Base-by-base conservation (phyloP, 208 protist species). In the Jaenimonas drosophilae region DNA sequence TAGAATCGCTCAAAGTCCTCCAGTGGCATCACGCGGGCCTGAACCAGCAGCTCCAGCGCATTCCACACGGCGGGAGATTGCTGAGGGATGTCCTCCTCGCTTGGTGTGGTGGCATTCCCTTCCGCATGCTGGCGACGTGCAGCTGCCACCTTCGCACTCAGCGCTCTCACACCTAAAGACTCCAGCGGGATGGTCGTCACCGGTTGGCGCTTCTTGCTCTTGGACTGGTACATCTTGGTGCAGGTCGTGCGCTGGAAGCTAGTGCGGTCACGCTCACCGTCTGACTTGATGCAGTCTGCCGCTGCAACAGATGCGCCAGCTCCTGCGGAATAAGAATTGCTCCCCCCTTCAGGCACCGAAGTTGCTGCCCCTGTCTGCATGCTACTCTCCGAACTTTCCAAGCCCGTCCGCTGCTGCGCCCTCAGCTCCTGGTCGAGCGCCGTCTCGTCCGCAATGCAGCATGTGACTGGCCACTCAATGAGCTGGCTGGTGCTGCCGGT, bases 401-500 rank as follows among this genome's bases (percentile, higher is more conserved):
- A 16, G 4, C 37, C 27, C 7, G 11, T 47, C 26, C 42, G 24
- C 24, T 48, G 16, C 9, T 19, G 34, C 17, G 49, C 34, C 9
- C 5, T 9, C 47, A 45, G 4, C 42, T 52, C 42, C 21, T n/a
- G 17, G 19, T 14, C 29, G 11, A 30, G 30, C 14, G 2, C 26
- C 31, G 72, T 58, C 32, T 76, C 62, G 30, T 84, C 77, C 16
- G 46, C 49, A 26, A 88, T 45, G 30, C 52, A 26, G 45, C 87
- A 94, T 32, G 66, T 57, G 19, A 86, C 46, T 24, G 78, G 48
- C 25, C 69, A 61, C 49, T 86, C 64, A 2, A 94, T 43, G 25
- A 90, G 40, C 51, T 94, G 87, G 28, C 71, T 84, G 14, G 78
- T 70, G 37, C 76, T 86, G 26, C 87, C 87, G 21, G 62, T 79